phyloP scores from a whole-genome alignment of 2,329 filamentous ascomycete species.

The Metarhizium album region DNA sequence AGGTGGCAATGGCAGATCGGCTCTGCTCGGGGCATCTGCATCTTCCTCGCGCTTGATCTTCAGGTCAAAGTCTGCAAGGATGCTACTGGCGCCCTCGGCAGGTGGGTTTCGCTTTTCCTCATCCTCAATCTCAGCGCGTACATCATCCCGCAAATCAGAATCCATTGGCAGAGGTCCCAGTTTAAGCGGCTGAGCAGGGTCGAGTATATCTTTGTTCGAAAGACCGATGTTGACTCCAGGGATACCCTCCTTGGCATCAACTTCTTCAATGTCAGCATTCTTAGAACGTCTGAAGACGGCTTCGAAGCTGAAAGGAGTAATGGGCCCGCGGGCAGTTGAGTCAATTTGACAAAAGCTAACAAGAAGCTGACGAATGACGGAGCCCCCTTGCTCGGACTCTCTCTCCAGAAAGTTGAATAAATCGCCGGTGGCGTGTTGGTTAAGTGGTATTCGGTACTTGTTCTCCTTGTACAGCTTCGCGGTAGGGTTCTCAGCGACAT shows the following conservation, averaged over 20 bases:
- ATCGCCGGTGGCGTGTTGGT: constrained; percentile 69
- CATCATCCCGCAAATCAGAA: constrained; percentile 67
- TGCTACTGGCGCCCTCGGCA: constrained; percentile 54
- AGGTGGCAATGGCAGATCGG: constrained; percentile 75
- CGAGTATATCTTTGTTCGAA: constrained; percentile 48
- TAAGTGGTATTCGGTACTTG: constrained; percentile 86
- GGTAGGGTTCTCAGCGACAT: constrained; percentile 65
- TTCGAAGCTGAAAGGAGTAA: constrained; percentile 53
- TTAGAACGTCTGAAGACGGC: constrained; percentile 46
- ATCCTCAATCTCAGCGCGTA: constrained; percentile 77
- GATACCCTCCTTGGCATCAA: constrained; percentile 54
- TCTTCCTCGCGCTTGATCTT: constrained; percentile 84
- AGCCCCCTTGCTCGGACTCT: constrained; percentile 72
- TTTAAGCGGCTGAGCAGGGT: constrained; percentile 49
- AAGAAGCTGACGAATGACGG: constrained; percentile 66
- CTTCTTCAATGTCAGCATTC: constrained; percentile 51
- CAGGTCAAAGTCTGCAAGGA: constrained; percentile 80
- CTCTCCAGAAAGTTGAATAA: constrained; percentile 82
- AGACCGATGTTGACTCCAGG: constrained; percentile 52
- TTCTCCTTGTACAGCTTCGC: constrained; percentile 74
- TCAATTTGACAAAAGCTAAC: constrained; percentile 48
- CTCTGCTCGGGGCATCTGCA: constrained; percentile 67
- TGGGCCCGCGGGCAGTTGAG: constrained; percentile 48
- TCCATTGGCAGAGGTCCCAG: constrained; percentile 82
- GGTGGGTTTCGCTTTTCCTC: constrained; percentile 73